Evolutionary conservation across 768 basidiomycete species (phyloP), one percentile per base, ranked within the genome.

Genomic region (Heimioporus sp.): DNA sequence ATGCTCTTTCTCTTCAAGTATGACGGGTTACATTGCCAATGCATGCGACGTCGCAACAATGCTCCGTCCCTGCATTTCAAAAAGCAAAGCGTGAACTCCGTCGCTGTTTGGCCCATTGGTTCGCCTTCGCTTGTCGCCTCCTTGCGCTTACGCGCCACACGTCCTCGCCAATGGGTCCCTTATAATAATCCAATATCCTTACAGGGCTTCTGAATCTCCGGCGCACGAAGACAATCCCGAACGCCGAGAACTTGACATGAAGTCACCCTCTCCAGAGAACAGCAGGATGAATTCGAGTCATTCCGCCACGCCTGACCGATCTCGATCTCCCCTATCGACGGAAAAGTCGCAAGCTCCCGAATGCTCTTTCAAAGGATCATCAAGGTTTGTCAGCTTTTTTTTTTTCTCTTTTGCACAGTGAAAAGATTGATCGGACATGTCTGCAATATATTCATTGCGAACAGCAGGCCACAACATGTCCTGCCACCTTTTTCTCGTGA

Each of bases 391-490:
- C 58, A 13, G 47, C 17, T 31, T 32, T 28, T 57, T 55, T 54
- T 48, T 30, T 47, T 49, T 52, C 44, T 41, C 38, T 39, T 49
- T 17, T 53, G 38, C 45, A 42, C 34, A 38, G 51, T 51, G 55
- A 60, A 28, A 44, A 43, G 38, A 49, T 44, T 68, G 62, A 67
- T 66, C 62, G 64, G 57, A 66, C 52, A 48, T 49, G 53, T 37
- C 54, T 46, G 31, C 20, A 52, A 60, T 57, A 43, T 46, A 61
- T 57, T 61, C 53, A 32, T 57, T 60, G 59, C 59, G 59, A 65
- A 58, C 67, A 61, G 57, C 65, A 64, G 66, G 65, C 55, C 55
- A 51, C 69, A 62, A 62, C 67, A 69, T 67, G 69, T 54, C 49
- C 57, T 67, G 53, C 67, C 67, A 56, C 60, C 67, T 55, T 56